Conservation (phyloP, 495 filamentous ascomycete species). For the Aspergillus asperescens region DNA sequence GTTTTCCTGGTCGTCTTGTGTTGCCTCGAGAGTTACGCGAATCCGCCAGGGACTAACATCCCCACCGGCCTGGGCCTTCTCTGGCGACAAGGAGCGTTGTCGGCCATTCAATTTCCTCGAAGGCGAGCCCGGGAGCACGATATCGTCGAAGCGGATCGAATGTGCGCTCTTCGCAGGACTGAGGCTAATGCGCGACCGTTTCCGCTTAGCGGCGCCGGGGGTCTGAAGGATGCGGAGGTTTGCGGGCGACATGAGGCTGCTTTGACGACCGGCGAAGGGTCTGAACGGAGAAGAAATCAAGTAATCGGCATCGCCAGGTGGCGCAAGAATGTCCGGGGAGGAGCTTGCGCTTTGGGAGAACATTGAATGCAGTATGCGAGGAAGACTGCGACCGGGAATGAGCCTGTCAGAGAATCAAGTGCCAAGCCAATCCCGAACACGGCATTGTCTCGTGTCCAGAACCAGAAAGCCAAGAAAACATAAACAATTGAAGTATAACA, state of each 20-base stretch:
- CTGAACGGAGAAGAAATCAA: conserved; percentile 43
- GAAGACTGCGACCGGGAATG: conserved; percentile 12
- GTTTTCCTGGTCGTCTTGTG: conserved; percentile 42
- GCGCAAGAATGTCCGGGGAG: conserved; percentile 45
- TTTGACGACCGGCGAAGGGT: conserved; percentile 40
- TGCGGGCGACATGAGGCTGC: conserved; percentile 39
- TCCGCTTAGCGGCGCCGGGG: conserved; percentile 23
- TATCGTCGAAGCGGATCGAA: conserved; percentile 43
- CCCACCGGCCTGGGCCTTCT: conserved; percentile 32
- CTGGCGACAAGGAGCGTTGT: conserved; percentile 33
- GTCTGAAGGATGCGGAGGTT: conserved; percentile 29
- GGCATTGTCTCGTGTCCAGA: conserved; percentile 5
- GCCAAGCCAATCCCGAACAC: not conserved
- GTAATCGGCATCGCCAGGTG: conserved; percentile 43
- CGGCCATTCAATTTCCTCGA: conserved; percentile 32
- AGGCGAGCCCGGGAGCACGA: conserved; percentile 40
- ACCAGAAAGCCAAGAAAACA: conserved; percentile 3
- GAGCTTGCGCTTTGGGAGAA: conserved; percentile 39
- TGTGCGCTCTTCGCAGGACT: conserved; percentile 39
- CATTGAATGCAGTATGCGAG: conserved; percentile 18
- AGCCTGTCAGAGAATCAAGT: not conserved
- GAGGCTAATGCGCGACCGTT: conserved; percentile 35
- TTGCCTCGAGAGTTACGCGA: conserved; percentile 53
- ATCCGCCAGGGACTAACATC: conserved; percentile 54
- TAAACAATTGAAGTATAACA: conserved; percentile 26